Conservation (phyloP, 805 yeast genomes). For the Brettanomyces custersianus region DNA sequence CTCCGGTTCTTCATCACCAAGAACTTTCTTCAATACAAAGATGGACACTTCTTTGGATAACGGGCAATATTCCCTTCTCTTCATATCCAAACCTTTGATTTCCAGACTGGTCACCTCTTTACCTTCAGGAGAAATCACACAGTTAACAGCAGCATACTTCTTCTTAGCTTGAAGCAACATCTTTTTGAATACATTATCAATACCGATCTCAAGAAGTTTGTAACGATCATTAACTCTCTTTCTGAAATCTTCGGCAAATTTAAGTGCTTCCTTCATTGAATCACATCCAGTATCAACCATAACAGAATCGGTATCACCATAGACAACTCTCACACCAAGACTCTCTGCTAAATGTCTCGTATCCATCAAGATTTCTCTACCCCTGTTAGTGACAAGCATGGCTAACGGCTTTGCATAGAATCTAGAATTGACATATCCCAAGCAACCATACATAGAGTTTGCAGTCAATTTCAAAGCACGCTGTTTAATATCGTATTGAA, state of each 20-base stretch:
- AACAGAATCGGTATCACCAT: slow-evolving; percentile 98
- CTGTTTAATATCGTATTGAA: slow-evolving; percentile 91
- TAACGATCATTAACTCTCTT: slow-evolving; percentile 81
- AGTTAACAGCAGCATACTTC: slow-evolving; percentile 89
- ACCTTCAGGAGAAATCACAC: slow-evolving; percentile 37
- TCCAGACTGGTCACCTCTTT: slow-evolving; percentile 56
- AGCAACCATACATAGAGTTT: slow-evolving; percentile 98
- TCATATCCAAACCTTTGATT: slow-evolving; percentile 95
- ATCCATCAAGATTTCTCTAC: slow-evolving; percentile 89
- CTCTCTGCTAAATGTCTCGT: slow-evolving; percentile 90
- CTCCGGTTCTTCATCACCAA: slow-evolving; percentile 69
- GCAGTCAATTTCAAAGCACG: slow-evolving; percentile 95
- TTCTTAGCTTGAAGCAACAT: slow-evolving; percentile 87
- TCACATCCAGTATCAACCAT: slow-evolving; percentile 90
- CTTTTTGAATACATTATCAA: slow-evolving; percentile 85
- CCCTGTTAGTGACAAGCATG: slow-evolving; percentile 88
- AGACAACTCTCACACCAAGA: slow-evolving; percentile 74
- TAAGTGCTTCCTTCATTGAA: slow-evolving; percentile 61
- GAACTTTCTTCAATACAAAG: slow-evolving; percentile 59
- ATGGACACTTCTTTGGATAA: slow-evolving; percentile 83
- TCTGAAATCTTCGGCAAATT: slow-evolving; percentile 82
- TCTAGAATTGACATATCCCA: slow-evolving; percentile 85
- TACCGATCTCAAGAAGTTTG: slow-evolving; percentile 81
- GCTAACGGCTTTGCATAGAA: slow-evolving; percentile 96
- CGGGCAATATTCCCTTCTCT: slow-evolving; percentile 93